Conservation (phyloP, 2,329 filamentous ascomycete species). For the Raffaelea deltoideospora region DNA sequence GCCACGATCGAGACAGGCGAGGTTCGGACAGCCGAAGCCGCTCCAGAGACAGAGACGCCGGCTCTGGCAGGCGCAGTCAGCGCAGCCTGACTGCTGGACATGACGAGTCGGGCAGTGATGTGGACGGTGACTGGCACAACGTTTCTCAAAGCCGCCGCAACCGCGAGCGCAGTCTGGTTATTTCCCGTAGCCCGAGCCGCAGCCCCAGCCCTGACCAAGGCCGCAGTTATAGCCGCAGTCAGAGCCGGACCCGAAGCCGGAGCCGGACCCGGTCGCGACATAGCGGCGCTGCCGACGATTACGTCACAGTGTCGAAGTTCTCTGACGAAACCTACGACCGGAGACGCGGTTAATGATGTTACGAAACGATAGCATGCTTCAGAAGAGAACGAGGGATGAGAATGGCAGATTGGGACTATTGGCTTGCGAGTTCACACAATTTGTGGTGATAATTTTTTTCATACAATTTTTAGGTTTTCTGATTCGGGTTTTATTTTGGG, state of each 20-base stretch:
- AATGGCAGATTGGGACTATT: too few species aligned
- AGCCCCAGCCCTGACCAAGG: not conserved
- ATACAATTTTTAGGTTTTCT: too few species aligned
- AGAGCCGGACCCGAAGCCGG: conserved; percentile 1
- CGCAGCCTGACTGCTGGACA: too few species aligned
- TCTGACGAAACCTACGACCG: too few species aligned
- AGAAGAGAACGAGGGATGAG: too few species aligned
- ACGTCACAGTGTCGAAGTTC: too few species aligned
- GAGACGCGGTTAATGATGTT: too few species aligned
- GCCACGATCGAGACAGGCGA: conserved; percentile 14
- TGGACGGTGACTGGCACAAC: conserved; percentile 1
- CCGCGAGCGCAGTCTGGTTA: conserved; percentile 6
- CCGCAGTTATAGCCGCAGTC: not conserved
- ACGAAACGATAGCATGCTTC: too few species aligned
- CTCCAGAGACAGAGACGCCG: conserved; percentile 7
- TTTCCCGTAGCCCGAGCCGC: conserved; percentile 5
- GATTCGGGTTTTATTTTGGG: too few species aligned
- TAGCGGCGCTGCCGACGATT: conserved; percentile 8
- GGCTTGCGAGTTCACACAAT: too few species aligned
- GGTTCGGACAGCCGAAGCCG: conserved; percentile 11
- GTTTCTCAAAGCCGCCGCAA: conserved; percentile 12
- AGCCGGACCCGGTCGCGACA: conserved; percentile 1
- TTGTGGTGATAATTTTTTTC: too few species aligned
- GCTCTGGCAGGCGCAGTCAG: not conserved
- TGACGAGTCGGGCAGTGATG: too few species aligned